A percentile compares a stretch with the other conserved stretches of the same genome.
Evolutionary conservation across 306 rosid genomes (phyloP).

Genomic region (Hippophae tibetana): DNA sequence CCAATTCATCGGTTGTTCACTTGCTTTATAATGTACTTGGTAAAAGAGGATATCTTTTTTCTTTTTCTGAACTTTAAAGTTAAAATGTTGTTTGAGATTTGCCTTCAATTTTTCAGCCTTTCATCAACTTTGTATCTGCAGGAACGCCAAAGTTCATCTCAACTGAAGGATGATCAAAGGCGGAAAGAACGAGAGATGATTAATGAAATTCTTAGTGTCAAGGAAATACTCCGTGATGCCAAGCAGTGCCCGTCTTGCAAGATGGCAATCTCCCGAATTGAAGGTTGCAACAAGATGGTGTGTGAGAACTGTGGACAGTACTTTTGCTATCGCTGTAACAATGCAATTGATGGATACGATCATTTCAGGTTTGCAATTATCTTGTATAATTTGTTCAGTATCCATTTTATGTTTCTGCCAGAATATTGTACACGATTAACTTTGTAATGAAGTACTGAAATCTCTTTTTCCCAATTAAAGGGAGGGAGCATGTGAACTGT

Average conservation of each 20-base stretch:
- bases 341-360: constrained; percentile 53
- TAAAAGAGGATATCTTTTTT: too few species aligned
- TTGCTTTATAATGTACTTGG: too few species aligned
- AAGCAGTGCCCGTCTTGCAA: constrained; percentile 80
- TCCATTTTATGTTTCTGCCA: constrained; percentile 14
- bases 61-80: too few species aligned
- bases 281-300: constrained; percentile 89
- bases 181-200: constrained; percentile 56
- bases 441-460: constrained; percentile 14
- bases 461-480: constrained; percentile 26
- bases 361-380: constrained; percentile 56
- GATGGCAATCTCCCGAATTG: constrained; percentile 71
- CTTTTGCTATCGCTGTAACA: constrained; percentile 82
- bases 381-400: constrained; percentile 6
- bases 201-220: constrained; percentile 69
- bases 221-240: constrained; percentile 63
- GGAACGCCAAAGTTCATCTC: constrained; percentile 75
- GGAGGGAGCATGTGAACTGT: constrained; percentile 61
- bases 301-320: constrained; percentile 67
- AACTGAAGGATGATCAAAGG: constrained; percentile 43
- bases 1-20: too few species aligned
- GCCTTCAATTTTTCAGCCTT: too few species aligned
- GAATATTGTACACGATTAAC: constrained; percentile 6
- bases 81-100: too few species aligned
- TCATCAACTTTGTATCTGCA: constrained; percentile 21